Evolutionary conservation across 768 basidiomycete genomes (phyloP).

Genomic region (Russula vinacea): DNA sequence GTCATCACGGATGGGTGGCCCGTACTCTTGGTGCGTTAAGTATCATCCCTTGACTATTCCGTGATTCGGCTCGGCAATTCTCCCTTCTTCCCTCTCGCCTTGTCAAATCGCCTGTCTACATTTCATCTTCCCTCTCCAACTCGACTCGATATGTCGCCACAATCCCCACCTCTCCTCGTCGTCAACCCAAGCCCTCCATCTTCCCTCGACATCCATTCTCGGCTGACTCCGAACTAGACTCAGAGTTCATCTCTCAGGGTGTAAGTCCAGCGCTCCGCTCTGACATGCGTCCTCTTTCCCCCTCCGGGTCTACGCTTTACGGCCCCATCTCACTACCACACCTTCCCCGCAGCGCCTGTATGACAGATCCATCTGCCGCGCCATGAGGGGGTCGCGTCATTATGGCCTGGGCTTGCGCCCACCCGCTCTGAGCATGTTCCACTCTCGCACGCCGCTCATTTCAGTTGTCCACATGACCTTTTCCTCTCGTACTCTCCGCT

Average conservation of each 20-base stretch:
- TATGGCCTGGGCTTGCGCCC: constrained; percentile 26
- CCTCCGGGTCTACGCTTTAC: neutral
- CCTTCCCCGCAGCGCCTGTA: constrained; percentile 26
- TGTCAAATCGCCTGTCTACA: constrained; percentile 19
- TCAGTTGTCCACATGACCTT: constrained; percentile 23
- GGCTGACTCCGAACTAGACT: constrained; percentile 12
- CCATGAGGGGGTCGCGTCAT: constrained; percentile 20
- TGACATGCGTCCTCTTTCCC: neutral
- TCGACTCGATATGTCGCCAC: neutral
- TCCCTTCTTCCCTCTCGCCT: constrained; percentile 16
- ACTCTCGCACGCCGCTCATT: constrained; percentile 24
- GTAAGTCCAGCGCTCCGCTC: constrained; percentile 20
- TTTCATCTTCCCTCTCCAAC: neutral
- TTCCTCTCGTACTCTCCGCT: neutral
- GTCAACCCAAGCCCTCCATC: neutral
- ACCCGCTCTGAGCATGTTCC: constrained; percentile 1
- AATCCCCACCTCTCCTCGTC: neutral
- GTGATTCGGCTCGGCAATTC: constrained; percentile 25
- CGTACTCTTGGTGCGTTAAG: constrained; percentile 11
- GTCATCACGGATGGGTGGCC: constrained; percentile 26
- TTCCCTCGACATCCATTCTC: constrained; percentile 4
- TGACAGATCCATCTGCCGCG: constrained; percentile 2
- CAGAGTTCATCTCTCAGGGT: constrained; percentile 4
- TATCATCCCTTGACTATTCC: constrained; percentile 22
- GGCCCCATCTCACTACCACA: constrained; percentile 16